Base-by-base conservation (phyloP, 352 stramenopile species). In the Thalassiosira mediterranea region DNA sequence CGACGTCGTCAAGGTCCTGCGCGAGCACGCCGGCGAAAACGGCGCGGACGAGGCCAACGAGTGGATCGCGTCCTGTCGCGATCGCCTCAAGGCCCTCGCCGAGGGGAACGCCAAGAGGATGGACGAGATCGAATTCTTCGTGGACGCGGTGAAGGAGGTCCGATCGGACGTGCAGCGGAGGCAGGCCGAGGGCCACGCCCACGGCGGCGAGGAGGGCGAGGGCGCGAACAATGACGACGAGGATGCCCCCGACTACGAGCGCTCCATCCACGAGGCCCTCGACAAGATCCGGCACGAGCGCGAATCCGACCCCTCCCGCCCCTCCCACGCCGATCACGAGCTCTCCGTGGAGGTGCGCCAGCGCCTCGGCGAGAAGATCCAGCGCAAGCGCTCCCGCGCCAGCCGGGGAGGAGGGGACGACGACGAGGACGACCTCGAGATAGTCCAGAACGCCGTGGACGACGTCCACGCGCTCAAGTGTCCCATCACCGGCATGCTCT, bases 401-500 rank as follows among this genome's bases (percentile, higher is more conserved):
- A 51, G 71, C n/a, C 65, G 72, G 17, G 79, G 53, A 19, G 79
- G 53, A 13, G 67, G 23, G 4, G 56, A 84, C n/a, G 67, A 83
- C 44, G 79, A 84, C 42, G 80, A 88, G 26, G 80, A 88, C 28
- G 66, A 84, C 19, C 46, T 81, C 57, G 62, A 81, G 29, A 56
- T 84, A 17, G 46, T 77, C 40, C 21, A 64, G 17, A 76, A 79
- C 51, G 23, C 23, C 19, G 52, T 23, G 0, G 60, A 70, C 47
- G 66, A 76, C 46, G 38, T 67, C n/a, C 54, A 83, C 29, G 59
- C 13, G n/a, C 53, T 90, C 7, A 90, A 90, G 66, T 92, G 86
- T 54, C 83, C 81, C 15, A 76, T 92, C 26, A 86, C 79, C 0
- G 65, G 56, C n/a, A 83, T 77, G 49, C 25, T 88, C 4, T 83